Base-by-base conservation (phyloP, 257 asterid species). In the Jasminum sambac region DNA sequence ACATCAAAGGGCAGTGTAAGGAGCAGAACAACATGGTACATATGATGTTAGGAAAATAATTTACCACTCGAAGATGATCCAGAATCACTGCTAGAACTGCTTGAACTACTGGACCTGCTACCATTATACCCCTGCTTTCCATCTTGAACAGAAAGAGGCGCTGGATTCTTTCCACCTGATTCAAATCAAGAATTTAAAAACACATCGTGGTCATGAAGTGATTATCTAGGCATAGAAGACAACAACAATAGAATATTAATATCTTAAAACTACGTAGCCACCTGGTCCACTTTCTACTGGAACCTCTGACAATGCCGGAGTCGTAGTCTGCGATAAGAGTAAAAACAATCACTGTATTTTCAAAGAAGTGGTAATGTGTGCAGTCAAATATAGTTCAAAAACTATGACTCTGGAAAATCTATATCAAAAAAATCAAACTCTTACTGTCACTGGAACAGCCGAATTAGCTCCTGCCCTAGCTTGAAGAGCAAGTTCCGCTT, bases 41-140 rank as follows among this genome's bases (percentile, higher is more conserved):
- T 30, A 30, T 30, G 4, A 30, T 30, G 36, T 30, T 30, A 64
- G 19, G 14, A 16, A 64, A 4, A 81, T 36, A 25, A 70, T 36
- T 80, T 85, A 90, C 95, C 96, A 39, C 96, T 90, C 48, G 98
- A 88, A 57, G 91, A 82, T 41, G 98, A 90, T 26, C 93, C 98
- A 41, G 98, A 92, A 80, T 90, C 98, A 70, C 94, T 87, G 76
- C 96, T 93, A 67, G 97, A 93, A 81, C 94, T 89, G 83, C 98
- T 90, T 1, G 98, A 92, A 79, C 98, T 89, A 78, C 93, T 93
- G 79, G 96, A 87, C 74, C 84, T 87, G 70, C 87, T 82, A 4
- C 57, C 84, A 74, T 82, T 79, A 69, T 80, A 78, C 24, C 68
- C 82, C 65, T 52, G 85, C 66, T 76, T 85, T 66, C 69, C 93